These are phyloP conservation scores for Dillenia suffruticosa DNA, from an alignment of 164 flowering plant species.

Conservation along the genomic window DNA sequence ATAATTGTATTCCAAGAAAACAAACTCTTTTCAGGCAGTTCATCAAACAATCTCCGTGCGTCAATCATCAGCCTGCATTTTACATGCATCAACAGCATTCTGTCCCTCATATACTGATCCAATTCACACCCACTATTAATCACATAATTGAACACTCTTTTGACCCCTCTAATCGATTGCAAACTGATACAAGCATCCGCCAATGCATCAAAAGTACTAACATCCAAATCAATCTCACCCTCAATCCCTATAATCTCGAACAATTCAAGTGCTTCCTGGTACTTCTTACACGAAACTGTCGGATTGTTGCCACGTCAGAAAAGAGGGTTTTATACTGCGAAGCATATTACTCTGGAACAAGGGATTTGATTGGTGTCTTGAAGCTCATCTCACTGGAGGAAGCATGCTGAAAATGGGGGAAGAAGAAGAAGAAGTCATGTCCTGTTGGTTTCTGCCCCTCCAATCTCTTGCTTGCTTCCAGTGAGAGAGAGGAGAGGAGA, in stretches of 20 bases:
- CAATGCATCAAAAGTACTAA: slow-evolving; percentile 46
- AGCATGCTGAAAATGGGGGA: too few relatives aligned
- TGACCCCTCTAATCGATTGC: slow-evolving; percentile 44
- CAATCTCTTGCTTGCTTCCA: too few relatives aligned
- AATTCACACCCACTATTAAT: slow-evolving; percentile 27
- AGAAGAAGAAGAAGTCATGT: too few relatives aligned
- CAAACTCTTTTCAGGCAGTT: slow-evolving; percentile 39
- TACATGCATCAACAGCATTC: slow-evolving; percentile 55
- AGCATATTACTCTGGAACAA: too few relatives aligned
- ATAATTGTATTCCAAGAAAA: slow-evolving; percentile 50
- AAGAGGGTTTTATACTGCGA: too few relatives aligned
- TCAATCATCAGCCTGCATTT: slow-evolving; percentile 57
- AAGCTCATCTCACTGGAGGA: too few relatives aligned
- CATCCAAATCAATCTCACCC: slow-evolving; percentile 19
- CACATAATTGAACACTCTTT: slow-evolving; percentile 38
- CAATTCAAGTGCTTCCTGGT: slow-evolving; percentile 50
- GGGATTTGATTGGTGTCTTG: too few relatives aligned
- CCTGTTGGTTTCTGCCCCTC: too few relatives aligned
- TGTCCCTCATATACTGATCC: slow-evolving; percentile 49
- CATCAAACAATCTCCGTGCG: slow-evolving; percentile 36
- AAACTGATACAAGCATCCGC: slow-evolving; percentile 45
- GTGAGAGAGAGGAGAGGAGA: too few relatives aligned
- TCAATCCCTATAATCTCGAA: slow-evolving; percentile 44
- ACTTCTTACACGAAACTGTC: slow-evolving; percentile 34
- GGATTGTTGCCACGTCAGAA: too few relatives aligned